phyloP scores from a whole-genome alignment of 768 basidiomycete genomes.

The Porphyrellus cyaneotinctus region DNA sequence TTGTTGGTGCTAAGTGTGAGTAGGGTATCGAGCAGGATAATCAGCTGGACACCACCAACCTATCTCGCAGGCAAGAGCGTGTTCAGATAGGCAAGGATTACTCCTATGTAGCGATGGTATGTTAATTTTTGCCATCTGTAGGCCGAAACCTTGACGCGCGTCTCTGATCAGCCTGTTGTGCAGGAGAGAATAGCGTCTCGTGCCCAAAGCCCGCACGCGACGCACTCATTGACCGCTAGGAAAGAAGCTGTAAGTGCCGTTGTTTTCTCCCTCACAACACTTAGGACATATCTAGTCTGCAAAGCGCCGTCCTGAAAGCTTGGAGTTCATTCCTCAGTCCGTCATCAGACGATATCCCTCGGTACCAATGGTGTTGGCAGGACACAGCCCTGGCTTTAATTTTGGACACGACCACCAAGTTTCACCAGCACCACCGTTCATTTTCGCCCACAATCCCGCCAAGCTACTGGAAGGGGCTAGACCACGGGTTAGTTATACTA shows the following conservation, averaged over 20 bases:
- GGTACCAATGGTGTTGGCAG: not conserved
- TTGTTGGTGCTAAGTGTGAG: not conserved
- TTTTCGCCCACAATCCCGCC: not conserved
- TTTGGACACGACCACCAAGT: not conserved
- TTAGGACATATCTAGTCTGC: not conserved
- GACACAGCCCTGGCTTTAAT: not conserved
- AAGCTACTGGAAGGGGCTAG: not conserved
- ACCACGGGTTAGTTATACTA: slow-evolving; percentile 2
- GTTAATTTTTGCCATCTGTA: not conserved
- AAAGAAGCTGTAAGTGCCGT: slow-evolving; percentile 10
- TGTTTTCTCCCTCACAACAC: not conserved
- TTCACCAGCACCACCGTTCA: not conserved
- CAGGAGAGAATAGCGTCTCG: not conserved
- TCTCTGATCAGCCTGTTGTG: slow-evolving; percentile 1
- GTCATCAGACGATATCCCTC: slow-evolving; percentile 24
- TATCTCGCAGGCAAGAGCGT: not conserved
- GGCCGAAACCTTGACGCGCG: not conserved
- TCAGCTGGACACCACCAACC: not conserved
- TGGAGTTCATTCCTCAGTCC: slow-evolving; percentile 25
- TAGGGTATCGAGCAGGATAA: not conserved
- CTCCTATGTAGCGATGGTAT: slow-evolving; percentile 2
- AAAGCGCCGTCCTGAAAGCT: slow-evolving; percentile 18
- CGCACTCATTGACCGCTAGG: not conserved
- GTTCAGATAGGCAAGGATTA: not conserved
- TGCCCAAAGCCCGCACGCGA: not conserved